Percentiles rank a stretch among this genome's conserved stretches.
phyloP scores from a whole-genome alignment of 192 early-diverging fungal species.

The Helicostylum pulchrum region DNA sequence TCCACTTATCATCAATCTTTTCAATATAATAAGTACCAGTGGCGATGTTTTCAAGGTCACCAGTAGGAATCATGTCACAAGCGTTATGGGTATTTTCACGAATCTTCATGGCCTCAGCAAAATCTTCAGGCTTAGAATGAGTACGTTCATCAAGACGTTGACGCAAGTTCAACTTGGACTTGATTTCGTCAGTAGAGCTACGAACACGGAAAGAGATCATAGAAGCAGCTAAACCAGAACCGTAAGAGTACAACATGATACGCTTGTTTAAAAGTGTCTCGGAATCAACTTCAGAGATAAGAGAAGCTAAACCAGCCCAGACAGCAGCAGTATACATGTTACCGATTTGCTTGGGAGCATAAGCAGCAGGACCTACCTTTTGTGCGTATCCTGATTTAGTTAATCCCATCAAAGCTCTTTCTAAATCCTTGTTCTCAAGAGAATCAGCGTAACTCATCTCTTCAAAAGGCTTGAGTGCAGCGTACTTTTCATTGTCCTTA shows the following conservation, averaged over 20 bases:
- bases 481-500: conserved; percentile 60
- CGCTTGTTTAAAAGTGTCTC: conserved; percentile 80
- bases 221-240: conserved; percentile 92
- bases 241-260: conserved; percentile 90
- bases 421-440: conserved; percentile 83
- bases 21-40: conserved; percentile 88
- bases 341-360: conserved; percentile 86
- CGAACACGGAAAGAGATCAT: conserved; percentile 89
- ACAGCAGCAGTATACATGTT: conserved; percentile 63
- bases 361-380: conserved; percentile 77
- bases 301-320: conserved; percentile 68
- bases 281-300: conserved; percentile 70
- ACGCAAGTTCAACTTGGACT: conserved; percentile 59
- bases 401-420: conserved; percentile 84
- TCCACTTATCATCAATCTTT: conserved; percentile 88
- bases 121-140: conserved; percentile 70
- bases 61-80: conserved; percentile 76
- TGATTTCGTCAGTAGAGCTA: conserved; percentile 60
- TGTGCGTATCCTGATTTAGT: conserved; percentile 70
- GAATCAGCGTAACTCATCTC: conserved; percentile 66
- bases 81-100: conserved; percentile 85
- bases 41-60: conserved; percentile 55
- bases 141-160: conserved; percentile 72
- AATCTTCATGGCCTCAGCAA: conserved; percentile 77
- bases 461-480: conserved; percentile 50